Evolutionary conservation across 306 rosid species (phyloP), one percentile per base, ranked within the genome.

Genomic region (Cicer cuneatum): DNA sequence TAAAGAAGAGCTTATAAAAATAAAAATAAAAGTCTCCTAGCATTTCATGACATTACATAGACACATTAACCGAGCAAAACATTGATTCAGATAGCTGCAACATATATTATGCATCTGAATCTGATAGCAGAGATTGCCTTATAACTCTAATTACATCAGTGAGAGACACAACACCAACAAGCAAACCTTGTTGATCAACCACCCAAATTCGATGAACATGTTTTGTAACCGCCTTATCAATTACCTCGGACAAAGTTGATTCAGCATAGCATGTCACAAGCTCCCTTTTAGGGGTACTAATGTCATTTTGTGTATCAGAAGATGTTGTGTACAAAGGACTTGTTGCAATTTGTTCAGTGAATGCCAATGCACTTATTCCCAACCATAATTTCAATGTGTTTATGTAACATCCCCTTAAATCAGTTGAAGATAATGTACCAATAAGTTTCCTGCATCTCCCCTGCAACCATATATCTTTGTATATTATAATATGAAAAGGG

Each of bases 161-260:
- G 65, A 90, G 88, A 2, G 95, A 87, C 74, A 92, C 84, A 15
- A 94, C 79, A 4, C 99, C 97, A 3, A 67, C 10, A 9, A 94
- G 99, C 76, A 88, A 84, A 64, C 93, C 92, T 11, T 87, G 82
- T 7, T 68, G 77, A 71, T 92, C 95, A 66, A 89, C 96, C 29
- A 87, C 95, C 99, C 99, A 92, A 39, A 92, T 49, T 18, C 97
- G 74, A 67, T 94, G 99, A 35, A 94, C 99, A 29, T 87, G 93
- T 39, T 78, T 84, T 0, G 82, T 56, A 9, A 94, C 84, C 1
- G 84, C 90, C 87, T 88, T 88, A 7, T 87, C 86, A 5, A 90
- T 81, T 5, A 88, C 92, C 72, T 87, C 86, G 0, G 61, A 81
- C 7, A 94, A 47, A 3, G 90, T 14, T 0, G 93, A 81, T 8